These are phyloP conservation scores for Medakamo hakoo DNA, from an alignment of 139 green algal genomes.

Conservation along the genomic window DNA sequence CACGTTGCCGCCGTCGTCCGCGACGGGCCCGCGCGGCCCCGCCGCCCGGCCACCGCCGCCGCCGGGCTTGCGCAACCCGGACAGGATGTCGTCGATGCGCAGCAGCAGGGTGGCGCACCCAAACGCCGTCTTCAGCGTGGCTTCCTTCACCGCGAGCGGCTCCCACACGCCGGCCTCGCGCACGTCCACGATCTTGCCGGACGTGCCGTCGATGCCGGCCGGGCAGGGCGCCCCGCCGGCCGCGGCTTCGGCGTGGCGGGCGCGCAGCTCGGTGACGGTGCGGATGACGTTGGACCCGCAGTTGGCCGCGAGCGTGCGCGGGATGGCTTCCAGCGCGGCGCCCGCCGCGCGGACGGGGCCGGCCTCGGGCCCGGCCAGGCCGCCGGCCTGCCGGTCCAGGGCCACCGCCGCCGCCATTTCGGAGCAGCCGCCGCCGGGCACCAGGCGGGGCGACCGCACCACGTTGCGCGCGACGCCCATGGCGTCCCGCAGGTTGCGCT, in stretches of 20 bases:
- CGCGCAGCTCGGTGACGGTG: conserved; percentile 92
- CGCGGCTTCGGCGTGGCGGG: conserved; percentile 47
- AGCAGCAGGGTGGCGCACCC: conserved; percentile 88
- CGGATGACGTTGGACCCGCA: conserved; percentile 97
- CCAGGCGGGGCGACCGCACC: conserved; percentile 58
- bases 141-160: conserved; percentile 79
- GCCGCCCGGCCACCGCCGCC: too few species aligned
- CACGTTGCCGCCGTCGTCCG: neutral
- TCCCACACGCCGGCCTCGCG: conserved; percentile 92
- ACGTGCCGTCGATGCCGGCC: conserved; percentile 71
- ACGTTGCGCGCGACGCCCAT: conserved; percentile 98
- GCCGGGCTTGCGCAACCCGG: conserved; percentile 24
- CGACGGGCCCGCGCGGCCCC: too few species aligned
- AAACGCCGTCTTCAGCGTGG: conserved; percentile 93
- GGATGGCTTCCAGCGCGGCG: conserved; percentile 91
- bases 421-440: conserved; percentile 88
- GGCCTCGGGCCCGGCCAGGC: conserved; percentile 11
- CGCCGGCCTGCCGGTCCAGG: conserved; percentile 23
- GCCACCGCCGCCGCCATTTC: conserved; percentile 84
- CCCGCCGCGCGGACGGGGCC: conserved; percentile 58
- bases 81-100: conserved; percentile 97
- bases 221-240: conserved; percentile 18
- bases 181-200: conserved; percentile 84
- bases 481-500: conserved; percentile 84
- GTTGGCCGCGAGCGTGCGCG: conserved; percentile 91